Evolutionary conservation across 2,329 filamentous ascomycete species (phyloP), one percentile per base, ranked within the genome.

Genomic region (Phyllosticta citribraziliensis): DNA sequence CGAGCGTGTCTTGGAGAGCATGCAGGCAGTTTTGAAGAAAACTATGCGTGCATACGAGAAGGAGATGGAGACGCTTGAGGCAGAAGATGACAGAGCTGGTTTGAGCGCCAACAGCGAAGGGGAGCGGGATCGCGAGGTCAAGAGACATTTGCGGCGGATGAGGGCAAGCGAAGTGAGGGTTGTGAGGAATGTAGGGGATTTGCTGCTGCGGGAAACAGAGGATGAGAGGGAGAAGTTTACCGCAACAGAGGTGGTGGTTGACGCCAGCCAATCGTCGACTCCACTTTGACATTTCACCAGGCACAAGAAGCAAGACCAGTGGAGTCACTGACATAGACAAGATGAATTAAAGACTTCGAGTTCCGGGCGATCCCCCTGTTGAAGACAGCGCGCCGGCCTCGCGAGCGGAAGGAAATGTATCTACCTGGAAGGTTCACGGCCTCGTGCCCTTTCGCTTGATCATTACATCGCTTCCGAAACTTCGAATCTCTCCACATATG

Each of bases 131-230:
- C 76, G 83, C 79, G 67, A 75, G 82, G 54, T 58, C 25, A 58
- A 50, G 20, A 35, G 56, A 67, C 85, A 89, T 73, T 74, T 94
- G 65, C 80, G 87, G 58, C 79, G 82, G 70, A 94, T 88, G 62
- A 90, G 91, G 74, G 91, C 91, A n/a, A 87, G 90, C 8, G 94
- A 99, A 78, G 82, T 99, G 66, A 85, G 87, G 71, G 80, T 97
- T 51, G 87, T 95, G 58, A 81, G 90, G 67, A 91, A 93, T 71
- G 75, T 89, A 62, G 80, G 79, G 60, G 85, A 86, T 64, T 72
- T 97, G 71, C 78, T 85, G 58, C 74, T 84, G 63, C 92, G 92
- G 11, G 90, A 89, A 0, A 74, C 81, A 53, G 74, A 86, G 8
- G 90, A 89, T 0, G 75, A 81, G 52, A 74, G 87, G 10, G 79